phyloP scores from a whole-genome alignment of 306 rosid species.

The Malus sieversii region DNA sequence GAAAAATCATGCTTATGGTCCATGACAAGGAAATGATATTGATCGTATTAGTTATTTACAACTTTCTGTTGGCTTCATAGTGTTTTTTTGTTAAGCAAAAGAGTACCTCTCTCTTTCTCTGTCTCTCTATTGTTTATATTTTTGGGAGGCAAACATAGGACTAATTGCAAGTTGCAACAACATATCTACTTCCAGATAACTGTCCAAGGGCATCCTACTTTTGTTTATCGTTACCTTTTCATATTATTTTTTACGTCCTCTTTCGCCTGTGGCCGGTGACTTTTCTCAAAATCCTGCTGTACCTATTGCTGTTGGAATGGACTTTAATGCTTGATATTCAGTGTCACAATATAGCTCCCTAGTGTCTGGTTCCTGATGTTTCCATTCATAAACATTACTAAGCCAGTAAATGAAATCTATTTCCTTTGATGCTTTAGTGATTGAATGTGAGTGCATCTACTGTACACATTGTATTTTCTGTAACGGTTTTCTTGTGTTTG shows the following conservation, averaged over 20 bases:
- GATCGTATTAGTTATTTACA: not conserved
- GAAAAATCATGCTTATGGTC: not conserved
- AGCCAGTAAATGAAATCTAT: not conserved
- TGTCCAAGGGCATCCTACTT: not conserved
- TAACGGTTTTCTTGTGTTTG: not conserved
- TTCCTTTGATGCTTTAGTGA: not conserved
- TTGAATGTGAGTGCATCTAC: not conserved
- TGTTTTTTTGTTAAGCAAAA: not conserved
- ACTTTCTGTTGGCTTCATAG: not conserved
- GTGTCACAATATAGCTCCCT: not conserved
- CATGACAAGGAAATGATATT: not conserved
- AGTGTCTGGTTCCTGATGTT: not conserved
- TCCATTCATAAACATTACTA: not conserved
- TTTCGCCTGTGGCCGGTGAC: not conserved
- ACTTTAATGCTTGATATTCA: not conserved
- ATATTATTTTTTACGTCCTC: not conserved
- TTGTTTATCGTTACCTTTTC: not conserved
- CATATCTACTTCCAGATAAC: not conserved
- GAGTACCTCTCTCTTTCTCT: not conserved
- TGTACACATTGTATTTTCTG: not conserved
- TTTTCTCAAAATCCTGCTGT: not conserved
- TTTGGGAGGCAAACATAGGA: not conserved
- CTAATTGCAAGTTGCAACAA: too few species aligned
- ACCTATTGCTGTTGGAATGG: not conserved
- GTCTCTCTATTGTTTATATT: not conserved